Evolutionary conservation across 2,329 filamentous ascomycete genomes (phyloP), one percentile per base, ranked within the genome.

Genomic region (Pseudocercospora pini-densiflorae): DNA sequence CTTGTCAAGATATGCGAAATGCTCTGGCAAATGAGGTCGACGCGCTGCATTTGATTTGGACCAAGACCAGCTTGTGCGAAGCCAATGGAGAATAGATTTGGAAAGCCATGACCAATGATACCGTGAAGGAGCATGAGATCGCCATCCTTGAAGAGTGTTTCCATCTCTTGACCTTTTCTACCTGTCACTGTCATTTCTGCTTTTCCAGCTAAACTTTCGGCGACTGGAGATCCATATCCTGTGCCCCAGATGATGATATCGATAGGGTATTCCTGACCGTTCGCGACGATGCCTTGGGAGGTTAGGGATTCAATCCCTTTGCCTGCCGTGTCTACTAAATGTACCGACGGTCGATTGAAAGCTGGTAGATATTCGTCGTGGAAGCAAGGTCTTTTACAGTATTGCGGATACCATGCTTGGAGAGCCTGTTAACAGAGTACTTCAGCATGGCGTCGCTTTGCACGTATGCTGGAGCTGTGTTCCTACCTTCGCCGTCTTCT

Each of bases 361-460:
- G 83, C 70, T 4, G 80, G 71, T 0, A 90, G 8, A 9, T 31
- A 31, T 31, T 31, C 29, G 29, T 31, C 29, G 8, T 31, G 29
- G 29, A 31, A 31, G 81, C 80, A 83, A 0, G 88, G 87, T 0
- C 88, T 83, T 75, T 90, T 90, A 79, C 88, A 90, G 82, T 85
- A 88, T 0, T 77, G 76, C 0, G 85, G 83, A 72, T 89, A 90
- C 85, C 85, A 88, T 0, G 86, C 79, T 72, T 87, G 86, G 7
- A 89, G 80, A 12, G 31, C 9, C 57, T 59, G 4, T 4, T 5
- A 6, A n/a, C 40, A 19, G 2, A 21, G 33, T 27, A 43, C n/a
- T 10, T 16, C 14, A 45, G 14, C 14, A 19, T 45, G 40, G 9
- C 3, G 3, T 5, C 2, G 14, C 40, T 16, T 10, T 16, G 8